phyloP scores from a whole-genome alignment of 495 filamentous ascomycete genomes.

The Letharia columbiana region DNA sequence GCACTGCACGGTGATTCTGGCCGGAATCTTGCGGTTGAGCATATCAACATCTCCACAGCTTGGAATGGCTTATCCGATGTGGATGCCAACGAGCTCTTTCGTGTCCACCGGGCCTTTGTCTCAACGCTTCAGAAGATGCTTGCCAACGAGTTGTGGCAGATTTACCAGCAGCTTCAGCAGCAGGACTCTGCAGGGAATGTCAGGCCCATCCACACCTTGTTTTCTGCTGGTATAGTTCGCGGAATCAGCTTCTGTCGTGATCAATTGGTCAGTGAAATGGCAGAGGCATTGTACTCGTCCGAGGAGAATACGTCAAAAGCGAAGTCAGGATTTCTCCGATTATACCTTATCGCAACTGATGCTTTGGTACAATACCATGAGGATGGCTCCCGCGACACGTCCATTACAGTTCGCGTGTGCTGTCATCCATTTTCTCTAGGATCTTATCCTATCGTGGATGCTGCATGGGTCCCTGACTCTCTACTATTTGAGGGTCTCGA shows the following conservation, averaged over 20 bases:
- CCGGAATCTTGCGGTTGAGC: slow-evolving; percentile 14
- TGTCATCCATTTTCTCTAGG: not conserved
- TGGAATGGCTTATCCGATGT: slow-evolving; percentile 23
- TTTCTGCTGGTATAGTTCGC: slow-evolving; percentile 6
- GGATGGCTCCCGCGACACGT: slow-evolving; percentile 6
- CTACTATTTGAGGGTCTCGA: slow-evolving; percentile 14
- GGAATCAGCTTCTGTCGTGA: slow-evolving; percentile 15
- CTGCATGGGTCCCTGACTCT: slow-evolving; percentile 18
- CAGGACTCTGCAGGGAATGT: slow-evolving; percentile 8
- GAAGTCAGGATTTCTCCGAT: slow-evolving; percentile 6
- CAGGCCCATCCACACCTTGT: slow-evolving; percentile 4
- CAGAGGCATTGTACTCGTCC: slow-evolving; percentile 14
- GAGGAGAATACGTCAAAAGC: slow-evolving; percentile 5
- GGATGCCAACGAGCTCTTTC: slow-evolving; percentile 17
- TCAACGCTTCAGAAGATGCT: slow-evolving; percentile 20
- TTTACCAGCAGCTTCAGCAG: slow-evolving; percentile 10
- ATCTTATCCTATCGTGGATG: slow-evolving; percentile 13
- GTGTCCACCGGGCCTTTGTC: slow-evolving; percentile 20
- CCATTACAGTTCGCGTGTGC: slow-evolving; percentile 12
- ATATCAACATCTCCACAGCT: slow-evolving; percentile 19
- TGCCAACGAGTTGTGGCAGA: slow-evolving; percentile 14
- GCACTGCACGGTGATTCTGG: not conserved
- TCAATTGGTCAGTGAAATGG: slow-evolving; percentile 14
- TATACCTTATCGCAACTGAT: slow-evolving; percentile 21
- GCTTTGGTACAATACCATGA: slow-evolving; percentile 5